phyloP scores from a whole-genome alignment of 371 early-diverging fungal genomes.

The Mortierella sp. region DNA sequence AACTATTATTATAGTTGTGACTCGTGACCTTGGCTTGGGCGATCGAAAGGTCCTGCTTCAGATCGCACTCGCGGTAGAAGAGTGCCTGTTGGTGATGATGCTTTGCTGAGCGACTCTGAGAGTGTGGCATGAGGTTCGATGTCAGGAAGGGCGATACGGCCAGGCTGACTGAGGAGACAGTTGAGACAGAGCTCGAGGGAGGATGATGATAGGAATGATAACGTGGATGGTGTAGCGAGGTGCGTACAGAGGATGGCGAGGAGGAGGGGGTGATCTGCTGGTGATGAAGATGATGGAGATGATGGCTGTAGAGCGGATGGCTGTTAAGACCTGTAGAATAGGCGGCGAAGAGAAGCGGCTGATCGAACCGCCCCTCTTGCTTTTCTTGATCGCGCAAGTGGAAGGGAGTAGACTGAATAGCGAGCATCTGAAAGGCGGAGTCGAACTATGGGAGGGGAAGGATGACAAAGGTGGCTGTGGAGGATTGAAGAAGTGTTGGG shows the following conservation, averaged over 20 bases:
- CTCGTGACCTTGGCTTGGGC: conserved; percentile 13
- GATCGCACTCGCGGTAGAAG: conserved; percentile 35
- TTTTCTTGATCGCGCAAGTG: conserved; percentile 48
- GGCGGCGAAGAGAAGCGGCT: conserved; percentile 26
- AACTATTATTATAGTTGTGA: conserved; percentile 7
- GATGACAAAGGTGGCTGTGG: no score
- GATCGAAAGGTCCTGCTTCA: conserved; percentile 38
- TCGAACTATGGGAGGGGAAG: background rate
- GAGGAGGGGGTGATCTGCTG: conserved; percentile 7
- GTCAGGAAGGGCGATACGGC: background rate
- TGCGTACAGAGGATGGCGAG: background rate
- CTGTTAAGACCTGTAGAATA: background rate
- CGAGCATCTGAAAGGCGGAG: conserved; percentile 27
- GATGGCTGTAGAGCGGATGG: background rate
- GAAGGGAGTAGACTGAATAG: conserved; percentile 46
- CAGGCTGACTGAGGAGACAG: background rate
- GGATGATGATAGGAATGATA: conserved; percentile 40
- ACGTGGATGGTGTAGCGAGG: conserved; percentile 28
- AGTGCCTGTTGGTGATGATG: conserved; percentile 18
- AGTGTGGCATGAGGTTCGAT: conserved; percentile 18
- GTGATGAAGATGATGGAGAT: background rate
- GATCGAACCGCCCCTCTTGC: conserved; percentile 41
- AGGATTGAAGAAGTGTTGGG: no score
- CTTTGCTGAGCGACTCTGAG: conserved; percentile 2
- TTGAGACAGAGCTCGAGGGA: background rate